Evolutionary conservation across 2,329 filamentous ascomycete genomes (phyloP), one percentile per base, ranked within the genome.

Genomic region (Sporothrix schenckii): DNA sequence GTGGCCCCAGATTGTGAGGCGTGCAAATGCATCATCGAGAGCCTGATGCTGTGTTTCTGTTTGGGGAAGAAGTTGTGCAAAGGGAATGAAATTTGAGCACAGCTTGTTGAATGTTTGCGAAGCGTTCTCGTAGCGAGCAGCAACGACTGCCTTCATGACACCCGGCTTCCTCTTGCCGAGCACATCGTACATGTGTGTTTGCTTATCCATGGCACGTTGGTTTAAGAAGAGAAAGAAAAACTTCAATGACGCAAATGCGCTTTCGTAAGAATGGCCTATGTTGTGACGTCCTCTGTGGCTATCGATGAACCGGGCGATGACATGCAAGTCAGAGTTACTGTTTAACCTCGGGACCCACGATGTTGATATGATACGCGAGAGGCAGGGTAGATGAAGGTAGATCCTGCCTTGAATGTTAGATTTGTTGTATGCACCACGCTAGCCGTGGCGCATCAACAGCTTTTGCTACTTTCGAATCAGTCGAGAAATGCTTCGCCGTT

Each of bases 161-260:
- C 68, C 66, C 9, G 63, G 21, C 47, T 50, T 52, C 24, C 69
- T 56, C 54, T 30, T 69, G 2, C 68, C 69, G 44, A 73, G 60
- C 13, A 66, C 69, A 65, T 73, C 72, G 47, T 73, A 73, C 70
- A 72, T 72, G 30, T 70, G 71, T 14, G 72, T 73, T 14, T 53
- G 58, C 39, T 72, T 73, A 1, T 71, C 69, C 72, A 73, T 69
- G 14, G 13, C 39, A 52, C 21, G 34, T 19, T 39, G 39, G 21
- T 44, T 14, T n/a, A 4, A 13, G 7, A 27, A 30, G 11, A 34
- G 13, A 13, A 7, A 44, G 1, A 13, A 44, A 14, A 21, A 24
- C 58, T 7, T 34, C 34, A 47, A 63, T 13, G 27, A 63, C 5
- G 44, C 58, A 47, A 6, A 27, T 27, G 39, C 39, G 13, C 21